Base-by-base conservation (phyloP, 805 yeast genomes). In the Kazachstania africana region DNA sequence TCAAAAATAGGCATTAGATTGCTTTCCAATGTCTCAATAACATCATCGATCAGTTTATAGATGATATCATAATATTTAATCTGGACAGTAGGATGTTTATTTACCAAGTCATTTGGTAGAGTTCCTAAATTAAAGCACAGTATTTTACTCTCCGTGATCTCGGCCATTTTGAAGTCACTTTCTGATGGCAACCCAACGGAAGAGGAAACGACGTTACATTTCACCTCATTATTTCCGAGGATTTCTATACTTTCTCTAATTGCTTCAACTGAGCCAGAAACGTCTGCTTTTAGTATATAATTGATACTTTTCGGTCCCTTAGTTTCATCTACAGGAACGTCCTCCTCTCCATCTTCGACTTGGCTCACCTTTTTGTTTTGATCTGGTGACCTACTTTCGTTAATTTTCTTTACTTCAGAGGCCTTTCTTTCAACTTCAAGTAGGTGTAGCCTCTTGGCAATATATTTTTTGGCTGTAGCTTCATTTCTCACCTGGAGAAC, bases 191-290 rank as follows among this genome's bases (percentile, higher is more conserved):
- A 51, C 4, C 97, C 97, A 5, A 87, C 95, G 16, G 77, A 85
- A 23, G 76, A 68, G 27, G 70, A 70, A 3, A 91, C 55, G 2
- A 88, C 74, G n/a, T 64, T 56, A 4, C 85, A 71, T 37, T 65
- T 62, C 5, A 88, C 88, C 48, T 82, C 93, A 2, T 79, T 81
- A 52, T 88, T 87, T 5, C 96, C 96, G n/a, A 91, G 58, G 9
- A 76, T 75, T 36, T 67, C 65, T 29, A 91, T 72, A 43, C 88
- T 75, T 52, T 87, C 95, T 24, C 63, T 68, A 21, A 91, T 80
- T 2, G 98, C 98, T 51, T 91, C 98, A 0, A 82, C 80, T 1
- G 97, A 87, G 0, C 98, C 98, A 43, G 78, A 76, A 1, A 88
- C 96, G 57, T 91, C 98, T 0, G 95, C 81, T 50, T 82, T 84